phyloP scores from a whole-genome alignment of 352 stramenopile species.

The Blastocystis sp. region DNA sequence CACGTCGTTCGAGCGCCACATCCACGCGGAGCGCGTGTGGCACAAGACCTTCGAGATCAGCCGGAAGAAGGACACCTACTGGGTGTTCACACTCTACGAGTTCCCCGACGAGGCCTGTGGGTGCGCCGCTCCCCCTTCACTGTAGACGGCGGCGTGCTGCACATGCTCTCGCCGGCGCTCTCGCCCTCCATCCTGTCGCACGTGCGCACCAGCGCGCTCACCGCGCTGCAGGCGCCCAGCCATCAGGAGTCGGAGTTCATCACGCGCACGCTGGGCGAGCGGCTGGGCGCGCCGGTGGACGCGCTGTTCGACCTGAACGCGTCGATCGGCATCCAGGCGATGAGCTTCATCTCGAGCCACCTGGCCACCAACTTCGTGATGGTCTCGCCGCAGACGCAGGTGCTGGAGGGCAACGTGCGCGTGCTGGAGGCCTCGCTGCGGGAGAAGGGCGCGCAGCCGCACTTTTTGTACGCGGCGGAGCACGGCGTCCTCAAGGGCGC shows the following conservation, averaged over 20 bases:
- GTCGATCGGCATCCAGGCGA: conserved; percentile 38
- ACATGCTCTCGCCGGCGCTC: conserved; percentile 45
- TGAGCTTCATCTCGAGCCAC: conserved; percentile 33
- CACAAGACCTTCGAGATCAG: conserved; percentile 49
- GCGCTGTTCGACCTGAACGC: conserved; percentile 27
- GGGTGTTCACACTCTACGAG: conserved; percentile 59
- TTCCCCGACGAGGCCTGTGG: conserved; percentile 29
- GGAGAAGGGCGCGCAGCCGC: background rate
- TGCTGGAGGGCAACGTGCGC: background rate
- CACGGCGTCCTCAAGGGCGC: background rate
- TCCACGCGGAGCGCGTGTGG: background rate
- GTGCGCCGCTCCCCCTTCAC: background rate
- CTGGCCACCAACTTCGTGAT: background rate
- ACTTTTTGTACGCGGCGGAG: conserved; percentile 11
- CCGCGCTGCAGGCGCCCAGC: background rate
- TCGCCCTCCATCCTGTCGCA: background rate
- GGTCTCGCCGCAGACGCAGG: background rate
- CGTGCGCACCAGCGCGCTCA: background rate
- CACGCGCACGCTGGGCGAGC: background rate
- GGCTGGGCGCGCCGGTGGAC: background rate
- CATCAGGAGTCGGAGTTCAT: conserved; percentile 34
- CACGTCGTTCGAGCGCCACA: conserved; percentile 11
- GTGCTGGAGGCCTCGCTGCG: background rate
- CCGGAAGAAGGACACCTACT: conserved; percentile 51
- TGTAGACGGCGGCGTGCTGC: conserved; percentile 56